These are phyloP conservation scores for Alternaria gansuensis DNA, from an alignment of 2,329 filamentous ascomycete species.

Conservation along the genomic window DNA sequence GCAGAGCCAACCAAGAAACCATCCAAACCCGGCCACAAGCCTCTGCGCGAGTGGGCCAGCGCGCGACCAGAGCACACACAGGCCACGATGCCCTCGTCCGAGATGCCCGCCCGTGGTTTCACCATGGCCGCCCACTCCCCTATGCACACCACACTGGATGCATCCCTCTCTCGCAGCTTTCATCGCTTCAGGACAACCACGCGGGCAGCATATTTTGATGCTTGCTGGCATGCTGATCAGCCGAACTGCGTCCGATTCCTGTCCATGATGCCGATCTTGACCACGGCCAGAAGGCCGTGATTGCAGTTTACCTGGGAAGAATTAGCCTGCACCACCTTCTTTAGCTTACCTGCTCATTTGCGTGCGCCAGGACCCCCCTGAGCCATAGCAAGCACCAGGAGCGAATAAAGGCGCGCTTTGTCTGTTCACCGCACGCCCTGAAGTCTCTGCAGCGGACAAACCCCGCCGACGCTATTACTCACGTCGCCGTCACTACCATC, in stretches of 20 bases:
- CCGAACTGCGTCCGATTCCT: constrained; percentile 19
- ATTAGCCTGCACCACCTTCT: constrained; percentile 12
- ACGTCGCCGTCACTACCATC: constrained; percentile 8
- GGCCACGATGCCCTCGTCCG: not conserved
- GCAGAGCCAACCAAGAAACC: constrained; percentile 17
- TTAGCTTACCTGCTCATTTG: constrained; percentile 43
- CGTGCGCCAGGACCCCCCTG: constrained; percentile 31
- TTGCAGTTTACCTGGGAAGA: not conserved
- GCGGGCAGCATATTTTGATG: constrained; percentile 6
- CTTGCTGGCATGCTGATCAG: constrained; percentile 17
- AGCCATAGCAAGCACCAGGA: constrained; percentile 9
- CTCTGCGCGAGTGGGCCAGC: constrained; percentile 5
- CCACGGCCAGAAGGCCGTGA: constrained; percentile 7
- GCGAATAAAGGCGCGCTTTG: constrained; percentile 13
- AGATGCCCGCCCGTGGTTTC: constrained; percentile 5
- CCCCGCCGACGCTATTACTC: constrained; percentile 32
- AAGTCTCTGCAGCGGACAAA: constrained; percentile 33
- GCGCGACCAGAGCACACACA: constrained; percentile 7
- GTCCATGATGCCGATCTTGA: constrained; percentile 15
- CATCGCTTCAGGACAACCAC: constrained; percentile 9
- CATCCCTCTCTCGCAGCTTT: constrained; percentile 2
- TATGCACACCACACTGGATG: not conserved
- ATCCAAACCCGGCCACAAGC: constrained; percentile 2
- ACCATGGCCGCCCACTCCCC: constrained; percentile 5
- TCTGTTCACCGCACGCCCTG: constrained; percentile 26